Evolutionary conservation across 495 filamentous ascomycete genomes (phyloP).

Genomic region (Daldinia childiae): DNA sequence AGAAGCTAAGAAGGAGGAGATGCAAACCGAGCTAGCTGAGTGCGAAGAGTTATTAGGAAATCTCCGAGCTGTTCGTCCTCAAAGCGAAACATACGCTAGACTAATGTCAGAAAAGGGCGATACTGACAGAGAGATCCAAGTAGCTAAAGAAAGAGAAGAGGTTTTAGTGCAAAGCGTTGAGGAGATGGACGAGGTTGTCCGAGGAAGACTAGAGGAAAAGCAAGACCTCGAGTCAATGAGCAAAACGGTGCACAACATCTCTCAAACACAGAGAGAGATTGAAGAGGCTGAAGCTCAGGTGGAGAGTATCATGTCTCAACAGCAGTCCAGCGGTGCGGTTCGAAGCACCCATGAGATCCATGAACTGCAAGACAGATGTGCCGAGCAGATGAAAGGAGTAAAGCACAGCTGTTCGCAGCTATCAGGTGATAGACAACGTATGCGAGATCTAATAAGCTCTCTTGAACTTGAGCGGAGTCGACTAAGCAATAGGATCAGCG

Average conservation of each 20-base stretch:
- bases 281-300: slow-evolving; percentile 74
- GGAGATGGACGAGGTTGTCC: slow-evolving; percentile 74
- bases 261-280: slow-evolving; percentile 75
- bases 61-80: slow-evolving; percentile 67
- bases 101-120: slow-evolving; percentile 76
- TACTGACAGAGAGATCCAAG: slow-evolving; percentile 67
- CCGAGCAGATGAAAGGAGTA: slow-evolving; percentile 70
- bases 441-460: slow-evolving; percentile 69
- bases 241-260: slow-evolving; percentile 79
- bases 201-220: slow-evolving; percentile 69
- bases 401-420: slow-evolving; percentile 71
- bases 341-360: slow-evolving; percentile 86
- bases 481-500: slow-evolving; percentile 72
- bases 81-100: slow-evolving; percentile 77
- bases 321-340: slow-evolving; percentile 68
- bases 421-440: slow-evolving; percentile 72
- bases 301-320: slow-evolving; percentile 72
- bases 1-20: slow-evolving; percentile 61
- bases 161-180: slow-evolving; percentile 72
- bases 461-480: slow-evolving; percentile 79
- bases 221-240: slow-evolving; percentile 78
- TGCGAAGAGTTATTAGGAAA: slow-evolving; percentile 64
- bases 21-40: slow-evolving; percentile 62
- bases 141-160: slow-evolving; percentile 63
- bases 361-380: slow-evolving; percentile 71